These are phyloP conservation scores for Nigrograna mackinnonii DNA, from an alignment of 2,329 filamentous ascomycete genomes.

Conservation along the genomic window DNA sequence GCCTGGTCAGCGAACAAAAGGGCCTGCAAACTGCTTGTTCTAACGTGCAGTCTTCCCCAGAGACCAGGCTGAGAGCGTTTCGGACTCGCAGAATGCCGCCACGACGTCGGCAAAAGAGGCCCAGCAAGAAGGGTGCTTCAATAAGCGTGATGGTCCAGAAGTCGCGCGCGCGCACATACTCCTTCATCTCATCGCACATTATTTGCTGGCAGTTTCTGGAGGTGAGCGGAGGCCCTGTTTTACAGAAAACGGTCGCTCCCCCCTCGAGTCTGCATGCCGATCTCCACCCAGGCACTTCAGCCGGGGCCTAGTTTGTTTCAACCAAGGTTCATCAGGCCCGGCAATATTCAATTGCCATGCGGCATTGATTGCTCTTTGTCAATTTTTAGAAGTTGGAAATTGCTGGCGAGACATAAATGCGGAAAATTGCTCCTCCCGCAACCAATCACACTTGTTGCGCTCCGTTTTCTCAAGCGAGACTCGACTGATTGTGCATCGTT, in stretches of 20 bases:
- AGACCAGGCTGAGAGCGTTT: conserved; percentile 11
- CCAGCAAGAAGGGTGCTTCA: neutral
- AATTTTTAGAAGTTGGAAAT: conserved; percentile 10
- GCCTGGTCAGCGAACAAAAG: conserved; percentile 19
- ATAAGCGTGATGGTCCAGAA: conserved; percentile 10
- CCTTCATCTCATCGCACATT: conserved; percentile 10
- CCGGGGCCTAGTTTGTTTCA: conserved; percentile 20
- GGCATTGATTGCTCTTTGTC: conserved; percentile 7
- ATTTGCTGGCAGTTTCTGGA: conserved; percentile 13
- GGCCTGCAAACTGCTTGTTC: conserved; percentile 22
- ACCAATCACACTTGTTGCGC: conserved; percentile 15
- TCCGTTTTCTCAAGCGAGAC: neutral
- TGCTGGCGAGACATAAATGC: conserved; percentile 8
- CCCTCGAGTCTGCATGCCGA: conserved; percentile 25
- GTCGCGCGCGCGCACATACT: too few species aligned
- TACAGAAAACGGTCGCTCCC: conserved; percentile 24
- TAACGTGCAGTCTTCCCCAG: conserved; percentile 15
- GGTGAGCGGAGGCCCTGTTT: conserved; percentile 13
- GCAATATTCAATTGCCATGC: conserved; percentile 17
- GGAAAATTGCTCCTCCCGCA: conserved; percentile 5
- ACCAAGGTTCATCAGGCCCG: conserved; percentile 18
- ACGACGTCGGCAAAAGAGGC: neutral
- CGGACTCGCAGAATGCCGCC: neutral
- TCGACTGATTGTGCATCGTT: conserved; percentile 3
- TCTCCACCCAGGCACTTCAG: conserved; percentile 27